These are phyloP conservation scores for Candida tammaniensis DNA, from an alignment of 805 yeast genomes.

Conservation along the genomic window DNA sequence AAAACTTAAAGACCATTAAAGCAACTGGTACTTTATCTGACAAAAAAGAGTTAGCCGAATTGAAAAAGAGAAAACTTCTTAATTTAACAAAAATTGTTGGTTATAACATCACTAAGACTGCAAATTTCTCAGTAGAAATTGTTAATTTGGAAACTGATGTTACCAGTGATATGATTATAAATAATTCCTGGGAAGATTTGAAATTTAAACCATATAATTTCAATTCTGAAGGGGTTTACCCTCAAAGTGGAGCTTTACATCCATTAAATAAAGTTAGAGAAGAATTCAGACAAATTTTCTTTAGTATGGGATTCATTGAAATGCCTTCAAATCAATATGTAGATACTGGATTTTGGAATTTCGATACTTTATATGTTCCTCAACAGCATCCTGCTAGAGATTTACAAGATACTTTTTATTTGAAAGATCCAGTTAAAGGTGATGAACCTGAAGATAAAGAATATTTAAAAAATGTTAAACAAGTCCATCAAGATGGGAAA, in stretches of 20 bases:
- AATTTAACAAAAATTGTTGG: slow-evolving; percentile 69
- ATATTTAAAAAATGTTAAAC: slow-evolving; percentile 74
- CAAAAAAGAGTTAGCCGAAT: slow-evolving; percentile 70
- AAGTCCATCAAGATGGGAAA: slow-evolving; percentile 86
- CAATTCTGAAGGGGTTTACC: slow-evolving; percentile 87
- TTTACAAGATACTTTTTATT: slow-evolving; percentile 95
- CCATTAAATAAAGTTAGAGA: slow-evolving; percentile 96
- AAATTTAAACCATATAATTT: slow-evolving; percentile 94
- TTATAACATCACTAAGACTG: slow-evolving; percentile 74
- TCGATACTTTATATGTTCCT: slow-evolving; percentile 93
- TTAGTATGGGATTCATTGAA: slow-evolving; percentile 96
- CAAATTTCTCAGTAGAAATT: slow-evolving; percentile 78
- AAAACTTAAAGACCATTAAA: slow-evolving; percentile 56
- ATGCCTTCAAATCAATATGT: slow-evolving; percentile 99
- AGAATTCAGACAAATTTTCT: slow-evolving; percentile 96
- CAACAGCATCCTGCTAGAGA: slow-evolving; percentile 99
- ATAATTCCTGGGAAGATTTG: slow-evolving; percentile 78
- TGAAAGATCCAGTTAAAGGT: slow-evolving; percentile 86
- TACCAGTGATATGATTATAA: slow-evolving; percentile 86
- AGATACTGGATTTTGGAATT: slow-evolving; percentile 98
- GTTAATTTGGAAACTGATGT: slow-evolving; percentile 86
- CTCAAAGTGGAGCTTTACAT: slow-evolving; percentile 90
- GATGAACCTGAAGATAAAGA: slow-evolving; percentile 76
- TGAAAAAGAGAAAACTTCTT: slow-evolving; percentile 91
- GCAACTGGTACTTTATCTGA: slow-evolving; percentile 55